Base-by-base conservation (phyloP, 768 basidiomycete species). In the Pleurotus djamor region DNA sequence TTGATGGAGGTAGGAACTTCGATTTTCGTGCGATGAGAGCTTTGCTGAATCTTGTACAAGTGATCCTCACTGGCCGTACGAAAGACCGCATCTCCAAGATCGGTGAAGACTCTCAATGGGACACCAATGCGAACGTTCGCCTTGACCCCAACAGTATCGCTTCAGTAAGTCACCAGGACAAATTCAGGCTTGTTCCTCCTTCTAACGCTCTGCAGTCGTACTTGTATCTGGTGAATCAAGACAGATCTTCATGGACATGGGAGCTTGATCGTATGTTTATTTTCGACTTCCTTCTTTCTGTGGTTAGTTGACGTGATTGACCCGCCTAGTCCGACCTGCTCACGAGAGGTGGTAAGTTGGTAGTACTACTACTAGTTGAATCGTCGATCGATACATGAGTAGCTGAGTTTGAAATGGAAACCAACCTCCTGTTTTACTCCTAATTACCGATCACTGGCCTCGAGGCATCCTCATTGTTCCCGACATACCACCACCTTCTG, bases 181-280 rank as follows among this genome's bases (percentile, higher is more conserved):
- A 12, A 7, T 44, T 37, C 32, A 8, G 38, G 2, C 35, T 13
- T 28, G 1, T 52, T 56, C n/a, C 28, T 16, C 8, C 58, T 36
- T 33, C 3, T 17, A 6, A 21, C 8, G n/a, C 13, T 32, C 16
- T 52, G 8, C 61, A 91, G 89, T 72, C 85, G 1, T 90, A 91
- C 65, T 71, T 88, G 36, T 83, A 82, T 66, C 82, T 92, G 16
- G 80, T 76, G 5, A 80, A 84, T 52, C 91, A 91, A 71, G 87
- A 89, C 55, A 79, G 83, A 33, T 87, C 87, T 43, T 81, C 87
- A 5, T 89, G 83, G 87, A 86, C 88, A 7, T 92, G 89, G 88
- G 90, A 92, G 67, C 76, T 92, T 33, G 90, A 92, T 28, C 21
- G 21, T 28, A 28, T 28, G 21, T 28, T 28, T 28, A 28, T 28